phyloP scores from a whole-genome alignment of 2,329 filamentous ascomycete genomes.

The Myriosclerotinia scirpicola region DNA sequence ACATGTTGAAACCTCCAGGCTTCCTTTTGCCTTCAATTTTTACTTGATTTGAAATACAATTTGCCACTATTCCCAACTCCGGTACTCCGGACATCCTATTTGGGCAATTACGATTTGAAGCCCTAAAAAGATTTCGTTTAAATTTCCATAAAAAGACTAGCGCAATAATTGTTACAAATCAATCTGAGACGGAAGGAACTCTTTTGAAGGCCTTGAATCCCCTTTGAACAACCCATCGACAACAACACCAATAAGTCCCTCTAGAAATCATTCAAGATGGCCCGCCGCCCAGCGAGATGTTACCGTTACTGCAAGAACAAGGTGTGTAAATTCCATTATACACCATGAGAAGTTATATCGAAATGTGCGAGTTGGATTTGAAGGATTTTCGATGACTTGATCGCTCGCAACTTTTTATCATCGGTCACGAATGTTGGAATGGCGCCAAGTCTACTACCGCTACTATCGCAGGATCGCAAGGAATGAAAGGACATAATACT shows the following conservation, averaged over 20 bases:
- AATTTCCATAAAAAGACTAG: conserved; percentile 10
- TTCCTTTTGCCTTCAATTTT: neutral
- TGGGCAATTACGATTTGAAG: conserved; percentile 6
- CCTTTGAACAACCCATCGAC: conserved; percentile 32
- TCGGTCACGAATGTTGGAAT: neutral
- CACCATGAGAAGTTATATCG: conserved; percentile 18
- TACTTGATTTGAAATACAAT: conserved; percentile 19
- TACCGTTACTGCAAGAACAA: conserved; percentile 99
- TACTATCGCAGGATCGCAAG: neutral
- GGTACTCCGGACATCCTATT: conserved; percentile 11
- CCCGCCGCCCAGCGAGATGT: conserved; percentile 98
- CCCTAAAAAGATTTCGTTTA: conserved; percentile 24
- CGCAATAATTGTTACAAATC: conserved; percentile 6
- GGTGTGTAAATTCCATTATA: conserved; percentile 57
- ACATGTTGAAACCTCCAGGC: neutral
- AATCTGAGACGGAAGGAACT: conserved; percentile 13
- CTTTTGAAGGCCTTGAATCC: conserved; percentile 26
- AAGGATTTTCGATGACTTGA: conserved; percentile 16
- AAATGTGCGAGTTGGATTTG: conserved; percentile 18
- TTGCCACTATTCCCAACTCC: conserved; percentile 19
- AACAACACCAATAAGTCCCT: conserved; percentile 51
- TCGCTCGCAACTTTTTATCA: conserved; percentile 24
- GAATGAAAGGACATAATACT: conserved; percentile 23
- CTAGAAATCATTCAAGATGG: conserved; percentile 82
- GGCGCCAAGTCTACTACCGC: neutral